Evolutionary conservation across 805 yeast genomes (phyloP), one percentile per base, ranked within the genome.

Genomic region (Torulaspora quercuum): DNA sequence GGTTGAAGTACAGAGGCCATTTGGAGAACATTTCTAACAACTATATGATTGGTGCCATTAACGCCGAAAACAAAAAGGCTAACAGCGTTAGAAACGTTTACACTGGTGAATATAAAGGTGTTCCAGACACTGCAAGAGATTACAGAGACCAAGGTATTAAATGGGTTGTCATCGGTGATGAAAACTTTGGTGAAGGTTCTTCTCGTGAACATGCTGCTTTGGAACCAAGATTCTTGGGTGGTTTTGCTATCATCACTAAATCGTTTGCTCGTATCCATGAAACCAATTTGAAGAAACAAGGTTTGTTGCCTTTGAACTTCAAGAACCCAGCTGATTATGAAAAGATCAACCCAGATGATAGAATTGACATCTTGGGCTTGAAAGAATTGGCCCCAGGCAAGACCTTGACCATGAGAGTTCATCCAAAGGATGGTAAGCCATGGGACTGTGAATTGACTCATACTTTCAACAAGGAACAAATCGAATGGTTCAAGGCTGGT

Each of bases 1-100:
- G 98, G 98, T 84, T 90, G 78, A 90, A 90, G 76, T 90, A 90
- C 90, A 86, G 97, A 78, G 98, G 98, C 72, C 98, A 90, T 75
- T 78, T 90, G 74, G 90, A 88, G 75, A 90, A 90, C 82, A 92
- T 90, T 64, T 88, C 97, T 53, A 88, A 90, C 80, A 90, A 92
- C 78, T 90, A 92, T 75, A 89, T 90, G 95, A 90, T 90, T 76
- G 98, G 98, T 76, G 97, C 97, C 53, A 89, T 80, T 67, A 90
- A 90, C 72, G 89, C 89, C 63, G 97, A 83, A 73, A 90, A 90
- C 71, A 84, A 81, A 53, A 86, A 90, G 77, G 95, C 95, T 52
- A 90, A 90, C 85, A 71, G 72, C 59, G 79, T 92, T 53, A 84
- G 76, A 75, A 87, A 90, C 78, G 82, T 75, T 61, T 78, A 80